Evolutionary conservation across 1,284 basidiomycete species (phyloP).

Genomic region (Sanghuangporus baumii): DNA sequence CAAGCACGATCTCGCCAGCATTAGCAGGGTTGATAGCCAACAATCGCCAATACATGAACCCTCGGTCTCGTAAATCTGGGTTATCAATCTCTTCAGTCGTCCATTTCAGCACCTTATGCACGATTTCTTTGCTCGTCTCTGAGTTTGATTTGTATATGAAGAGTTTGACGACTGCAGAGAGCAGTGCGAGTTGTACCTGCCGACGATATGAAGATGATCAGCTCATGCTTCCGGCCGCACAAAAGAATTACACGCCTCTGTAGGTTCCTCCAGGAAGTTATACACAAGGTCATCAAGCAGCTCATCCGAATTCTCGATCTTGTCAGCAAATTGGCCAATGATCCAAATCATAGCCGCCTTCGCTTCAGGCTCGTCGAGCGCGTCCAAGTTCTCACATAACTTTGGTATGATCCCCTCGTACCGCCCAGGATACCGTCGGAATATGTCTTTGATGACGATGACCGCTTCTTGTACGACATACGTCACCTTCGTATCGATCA

Average conservation of each 20-base stretch:
- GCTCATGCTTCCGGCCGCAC: background rate
- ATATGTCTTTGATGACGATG: constrained; percentile 98
- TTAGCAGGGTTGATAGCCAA: constrained; percentile 89
- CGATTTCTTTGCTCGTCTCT: constrained; percentile 83
- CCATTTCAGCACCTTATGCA: constrained; percentile 95
- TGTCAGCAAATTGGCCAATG: constrained; percentile 93
- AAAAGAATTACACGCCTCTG: constrained; percentile 57
- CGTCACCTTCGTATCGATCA: constrained; percentile 91
- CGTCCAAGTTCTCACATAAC: constrained; percentile 89
- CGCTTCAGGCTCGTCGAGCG: constrained; percentile 91
- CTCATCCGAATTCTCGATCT: constrained; percentile 95
- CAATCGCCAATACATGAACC: constrained; percentile 99
- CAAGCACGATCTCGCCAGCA: constrained; percentile 88
- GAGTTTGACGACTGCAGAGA: constrained; percentile 95
- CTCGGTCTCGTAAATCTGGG: constrained; percentile 93
- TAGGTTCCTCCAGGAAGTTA: constrained; percentile 90
- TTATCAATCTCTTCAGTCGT: constrained; percentile 97
- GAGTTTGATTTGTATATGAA: constrained; percentile 90
- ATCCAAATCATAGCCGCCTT: constrained; percentile 99
- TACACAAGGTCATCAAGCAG: constrained; percentile 90
- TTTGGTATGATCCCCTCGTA: constrained; percentile 95
- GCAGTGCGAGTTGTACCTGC: constrained; percentile 91
- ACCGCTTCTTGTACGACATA: constrained; percentile 98
- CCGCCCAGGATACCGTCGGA: constrained; percentile 93
- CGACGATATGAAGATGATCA: background rate